Evolutionary conservation across 176 grass and related monocot species (phyloP), one percentile per base, ranked within the genome.

Genomic region (Tillandsia leiboldiana): DNA sequence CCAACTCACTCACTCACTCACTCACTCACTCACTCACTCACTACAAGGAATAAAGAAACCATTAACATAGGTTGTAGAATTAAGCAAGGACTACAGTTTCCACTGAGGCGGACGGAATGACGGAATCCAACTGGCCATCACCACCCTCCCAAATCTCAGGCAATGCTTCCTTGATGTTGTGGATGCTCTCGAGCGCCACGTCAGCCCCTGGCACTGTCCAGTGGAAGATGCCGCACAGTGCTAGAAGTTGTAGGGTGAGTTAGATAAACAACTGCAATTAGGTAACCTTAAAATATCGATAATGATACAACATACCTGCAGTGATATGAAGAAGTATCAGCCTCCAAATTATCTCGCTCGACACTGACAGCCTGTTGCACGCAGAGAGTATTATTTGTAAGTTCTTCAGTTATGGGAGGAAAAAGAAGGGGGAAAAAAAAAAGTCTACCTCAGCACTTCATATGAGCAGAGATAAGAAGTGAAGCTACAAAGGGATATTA

Each of bases 241-340:
- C 95, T 99, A 75, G 10, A 63, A 78, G 73, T 13, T 50, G n/a
- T 42, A 51, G 56, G 73, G 10, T 49, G 22, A 78, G 10, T 14
- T 56, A 54, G 42, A 63, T 23, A 69, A 75, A 53, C 26, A 67
- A 66, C 3, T 58, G 0, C 3, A n/a, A 51, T 27, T 2, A 10
- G 73, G 75, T 72, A 47, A 78, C n/a, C 13, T 51, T 12, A 70
- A 2, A 51, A 51, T 53, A 75, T 68, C 17, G 49, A 86, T 33
- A 70, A 51, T 22, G 24, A 69, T 26, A 53, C 63, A 77, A 70
- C 23, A 33, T 83, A 99, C 95, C 95, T 94, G 95, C 90, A 99
- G 80, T 99, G 90, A 70, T 99, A 99, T 2, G 95, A 94, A 26
- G 74, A 79, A 8, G 82, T 90, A 84, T 99, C 95, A 24, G 84